Evolutionary conservation across 1,139 yeast species (phyloP).

Genomic region (Hemisphaericaspora lyxosophila): DNA sequence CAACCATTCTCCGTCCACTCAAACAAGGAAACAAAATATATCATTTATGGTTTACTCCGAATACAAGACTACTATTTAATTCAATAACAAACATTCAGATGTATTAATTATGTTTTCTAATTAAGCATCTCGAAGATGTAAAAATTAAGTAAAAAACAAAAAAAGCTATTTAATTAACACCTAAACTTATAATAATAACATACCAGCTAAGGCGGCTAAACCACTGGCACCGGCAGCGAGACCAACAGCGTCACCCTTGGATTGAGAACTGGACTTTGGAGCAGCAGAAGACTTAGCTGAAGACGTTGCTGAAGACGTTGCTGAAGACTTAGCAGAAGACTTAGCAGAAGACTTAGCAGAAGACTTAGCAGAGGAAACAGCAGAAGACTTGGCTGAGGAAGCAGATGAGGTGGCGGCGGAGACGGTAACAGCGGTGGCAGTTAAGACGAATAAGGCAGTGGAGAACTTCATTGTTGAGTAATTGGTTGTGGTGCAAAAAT

Average conservation of each 20-base stretch:
- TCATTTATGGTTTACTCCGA: too few species aligned
- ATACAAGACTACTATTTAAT: too few species aligned
- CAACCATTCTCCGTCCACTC: too few species aligned
- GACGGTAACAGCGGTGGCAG: slow-evolving; percentile 10
- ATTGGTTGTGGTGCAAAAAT: too few species aligned
- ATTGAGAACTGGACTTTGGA: slow-evolving; percentile 13
- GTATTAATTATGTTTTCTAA: too few species aligned
- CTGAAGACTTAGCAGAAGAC: slow-evolving; percentile 21
- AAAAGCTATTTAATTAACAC: too few species aligned
- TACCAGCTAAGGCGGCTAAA: slow-evolving; percentile 31
- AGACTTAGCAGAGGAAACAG: slow-evolving; percentile 17
- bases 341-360: slow-evolving; percentile 17
- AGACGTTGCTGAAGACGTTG: slow-evolving; percentile 24
- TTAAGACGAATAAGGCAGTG: slow-evolving; percentile 11
- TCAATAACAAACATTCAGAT: too few species aligned
- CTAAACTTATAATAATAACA: slow-evolving; percentile 28
- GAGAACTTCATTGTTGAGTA: slow-evolving; percentile 13
- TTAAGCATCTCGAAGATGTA: too few species aligned
- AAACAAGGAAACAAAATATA: too few species aligned
- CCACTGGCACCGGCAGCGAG: slow-evolving; percentile 23
- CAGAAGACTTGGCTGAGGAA: slow-evolving; percentile 5
- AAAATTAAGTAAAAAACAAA: too few species aligned
- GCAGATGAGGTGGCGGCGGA: slow-evolving; percentile 14
- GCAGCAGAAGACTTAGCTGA: slow-evolving; percentile 26
- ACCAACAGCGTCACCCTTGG: slow-evolving; percentile 18